phyloP scores from a whole-genome alignment of 768 basidiomycete species.

The Tricholoma furcatifolium region DNA sequence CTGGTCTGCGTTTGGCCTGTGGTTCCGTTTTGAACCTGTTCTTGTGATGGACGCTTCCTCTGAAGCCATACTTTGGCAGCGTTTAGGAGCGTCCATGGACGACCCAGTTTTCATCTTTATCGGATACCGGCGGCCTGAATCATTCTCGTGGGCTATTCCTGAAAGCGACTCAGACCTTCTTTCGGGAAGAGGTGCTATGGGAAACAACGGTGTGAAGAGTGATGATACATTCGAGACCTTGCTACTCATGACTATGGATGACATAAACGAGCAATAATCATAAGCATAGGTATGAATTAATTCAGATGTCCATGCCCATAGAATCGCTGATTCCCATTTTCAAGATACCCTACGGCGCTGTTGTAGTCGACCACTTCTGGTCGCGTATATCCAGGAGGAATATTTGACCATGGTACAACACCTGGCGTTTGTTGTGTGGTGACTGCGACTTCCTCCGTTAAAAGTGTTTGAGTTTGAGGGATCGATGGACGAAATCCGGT shows the following conservation, averaged over 20 bases:
- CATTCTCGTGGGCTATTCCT: conserved; percentile 56
- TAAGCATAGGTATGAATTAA: not conserved
- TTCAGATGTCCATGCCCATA: conserved; percentile 20
- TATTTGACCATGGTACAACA: conserved; percentile 39
- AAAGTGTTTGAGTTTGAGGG: conserved; percentile 26
- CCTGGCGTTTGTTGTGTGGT: conserved; percentile 38
- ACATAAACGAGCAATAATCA: conserved; percentile 6
- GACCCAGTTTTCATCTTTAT: conserved; percentile 60
- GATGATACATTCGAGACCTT: conserved; percentile 77
- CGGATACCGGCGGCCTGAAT: conserved; percentile 56
- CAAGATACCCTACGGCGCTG: conserved; percentile 47
- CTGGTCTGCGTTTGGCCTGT: conserved; percentile 79
- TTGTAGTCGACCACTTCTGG: conserved; percentile 47
- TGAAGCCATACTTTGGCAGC: conserved; percentile 30
- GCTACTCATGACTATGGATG: conserved; percentile 44
- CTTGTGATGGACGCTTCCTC: conserved; percentile 29
- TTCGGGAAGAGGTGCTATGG: conserved; percentile 52
- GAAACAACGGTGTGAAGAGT: conserved; percentile 40
- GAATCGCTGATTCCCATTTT: conserved; percentile 58
- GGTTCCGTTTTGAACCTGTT: conserved; percentile 67
- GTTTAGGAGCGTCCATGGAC: conserved; percentile 40
- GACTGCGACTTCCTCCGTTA: conserved; percentile 40
- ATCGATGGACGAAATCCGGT: conserved; percentile 37
- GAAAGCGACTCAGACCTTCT: conserved; percentile 53
- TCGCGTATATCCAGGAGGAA: conserved; percentile 52